Evolutionary conservation across 257 asterid genomes (phyloP).

Genomic region (Ocimum tenuiflorum): DNA sequence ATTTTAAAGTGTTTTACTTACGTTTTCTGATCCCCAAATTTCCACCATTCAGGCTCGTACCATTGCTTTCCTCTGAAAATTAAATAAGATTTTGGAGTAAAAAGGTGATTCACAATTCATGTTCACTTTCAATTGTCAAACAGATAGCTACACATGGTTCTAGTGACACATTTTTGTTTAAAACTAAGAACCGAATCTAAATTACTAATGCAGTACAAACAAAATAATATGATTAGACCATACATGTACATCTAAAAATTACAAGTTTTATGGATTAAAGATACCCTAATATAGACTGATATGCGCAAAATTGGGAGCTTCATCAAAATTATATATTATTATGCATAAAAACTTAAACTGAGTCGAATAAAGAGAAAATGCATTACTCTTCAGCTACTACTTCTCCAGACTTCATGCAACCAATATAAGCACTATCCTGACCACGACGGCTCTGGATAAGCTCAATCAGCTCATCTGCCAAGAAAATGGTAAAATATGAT

Average conservation of each 20-base stretch:
- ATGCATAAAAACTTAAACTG: slow-evolving; percentile 7
- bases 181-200: neutral
- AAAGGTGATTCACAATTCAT: neutral
- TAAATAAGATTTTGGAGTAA: slow-evolving; percentile 17
- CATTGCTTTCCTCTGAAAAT: slow-evolving; percentile 75
- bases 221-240: neutral
- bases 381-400: slow-evolving; percentile 78
- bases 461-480: slow-evolving; percentile 62
- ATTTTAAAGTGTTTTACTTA: slow-evolving; percentile 35
- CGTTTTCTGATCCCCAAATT: slow-evolving; percentile 92
- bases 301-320: neutral
- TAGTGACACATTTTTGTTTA: neutral
- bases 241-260: too few relatives aligned
- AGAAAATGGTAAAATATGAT: neutral
- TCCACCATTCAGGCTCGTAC: slow-evolving; percentile 99
- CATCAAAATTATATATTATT: neutral
- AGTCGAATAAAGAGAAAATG: slow-evolving; percentile 19
- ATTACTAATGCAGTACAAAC: neutral
- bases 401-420: slow-evolving; percentile 95
- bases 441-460: slow-evolving; percentile 63
- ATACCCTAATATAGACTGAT: neutral
- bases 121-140: neutral
- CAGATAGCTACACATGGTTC: neutral
- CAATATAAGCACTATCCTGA: slow-evolving; percentile 72
- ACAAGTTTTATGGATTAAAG: neutral